Base-by-base conservation (phyloP, 2,329 filamentous ascomycete species). In the Lojkania enalia region DNA sequence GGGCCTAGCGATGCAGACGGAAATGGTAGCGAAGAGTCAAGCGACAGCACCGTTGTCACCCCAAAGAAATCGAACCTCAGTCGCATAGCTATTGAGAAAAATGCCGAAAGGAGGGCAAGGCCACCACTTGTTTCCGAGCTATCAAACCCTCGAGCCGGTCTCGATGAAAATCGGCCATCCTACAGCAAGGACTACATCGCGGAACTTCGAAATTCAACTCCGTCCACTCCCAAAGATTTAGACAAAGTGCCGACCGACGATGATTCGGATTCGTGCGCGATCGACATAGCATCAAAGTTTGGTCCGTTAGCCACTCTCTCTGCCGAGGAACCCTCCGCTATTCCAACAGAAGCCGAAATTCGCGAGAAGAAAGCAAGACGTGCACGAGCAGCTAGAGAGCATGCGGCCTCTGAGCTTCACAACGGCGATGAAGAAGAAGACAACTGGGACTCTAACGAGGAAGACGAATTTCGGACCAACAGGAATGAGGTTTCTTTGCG, bases 121-220 rank as follows among this genome's bases (percentile, higher is more conserved):
- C 71, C 76, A 9, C 73, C 74, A 1, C 61, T 71, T 60, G 70
- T 75, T 39, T 58, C 76, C 50, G 69, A 76, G n/a, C 73, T 76
- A 2, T n/a, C n/a, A n/a, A n/a, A n/a, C n/a, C 68, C 88, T 0
- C 82, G 68, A 7, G 56, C 62, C 0, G 40, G 44, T 18, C 40
- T 52, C 12, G 84, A 88, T 12, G 83, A 86, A 13, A 85, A 85
- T 39, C 77, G 86, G 27, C 90, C 90, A 0, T 86, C 75, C 46
- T 97, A 99, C 67, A 95, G 81, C 73, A 88, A 87, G 61, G 89
- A 95, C 57, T 89, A 92, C 54, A 77, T 99, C 15, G 84, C 88
- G 23, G 89, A 96, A 66, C 77, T 99, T 12, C 88, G 90, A 51
- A 87, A 84, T 47, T 90, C 88, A 11, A 96, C 91, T 0, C 90